phyloP scores from a whole-genome alignment of 1,284 basidiomycete genomes.

The Ceratobasidium sp. region DNA sequence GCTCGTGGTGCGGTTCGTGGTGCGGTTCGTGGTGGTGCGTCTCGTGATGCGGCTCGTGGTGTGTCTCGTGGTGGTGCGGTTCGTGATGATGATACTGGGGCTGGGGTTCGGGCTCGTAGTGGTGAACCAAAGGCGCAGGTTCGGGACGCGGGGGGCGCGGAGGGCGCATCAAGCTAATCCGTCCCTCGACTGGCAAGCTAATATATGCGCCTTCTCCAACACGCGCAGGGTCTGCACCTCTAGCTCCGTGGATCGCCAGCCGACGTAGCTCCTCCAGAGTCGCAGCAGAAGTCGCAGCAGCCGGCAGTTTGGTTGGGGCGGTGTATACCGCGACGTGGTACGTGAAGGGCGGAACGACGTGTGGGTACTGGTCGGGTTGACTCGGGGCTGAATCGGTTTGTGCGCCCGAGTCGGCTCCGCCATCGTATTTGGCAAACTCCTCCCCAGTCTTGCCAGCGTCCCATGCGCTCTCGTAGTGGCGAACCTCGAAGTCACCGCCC shows the following conservation, averaged over 20 bases:
- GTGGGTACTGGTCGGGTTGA: constrained; percentile 25
- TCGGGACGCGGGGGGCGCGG: constrained; percentile 53
- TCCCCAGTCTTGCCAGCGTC: constrained; percentile 57
- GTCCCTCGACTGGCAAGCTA: constrained; percentile 84
- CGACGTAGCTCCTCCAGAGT: constrained; percentile 52
- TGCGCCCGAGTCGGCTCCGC: constrained; percentile 31
- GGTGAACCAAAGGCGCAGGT: constrained; percentile 46
- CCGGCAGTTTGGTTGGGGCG: constrained; percentile 17
- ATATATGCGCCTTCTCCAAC: constrained; percentile 75
- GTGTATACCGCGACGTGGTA: constrained; percentile 33
- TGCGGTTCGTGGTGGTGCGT: constrained; percentile 54
- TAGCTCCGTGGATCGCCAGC: constrained; percentile 52
- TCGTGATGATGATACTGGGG: constrained; percentile 51
- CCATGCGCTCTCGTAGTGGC: constrained; percentile 79
- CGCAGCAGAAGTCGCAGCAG: constrained; percentile 42
- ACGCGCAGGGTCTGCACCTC: constrained; percentile 42
- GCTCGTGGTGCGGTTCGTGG: constrained; percentile 38
- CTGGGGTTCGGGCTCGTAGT: constrained; percentile 46
- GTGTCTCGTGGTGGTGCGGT: constrained; percentile 53
- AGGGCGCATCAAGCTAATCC: constrained; percentile 84
- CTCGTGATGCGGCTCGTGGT: constrained; percentile 53
- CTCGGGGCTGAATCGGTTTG: neutral
- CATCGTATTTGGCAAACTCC: constrained; percentile 19
- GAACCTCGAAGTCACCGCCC: constrained; percentile 69
- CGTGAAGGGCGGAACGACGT: constrained; percentile 35